These are phyloP conservation scores for Parathielavia appendiculata DNA, from an alignment of 495 filamentous ascomycete genomes.

Conservation along the genomic window DNA sequence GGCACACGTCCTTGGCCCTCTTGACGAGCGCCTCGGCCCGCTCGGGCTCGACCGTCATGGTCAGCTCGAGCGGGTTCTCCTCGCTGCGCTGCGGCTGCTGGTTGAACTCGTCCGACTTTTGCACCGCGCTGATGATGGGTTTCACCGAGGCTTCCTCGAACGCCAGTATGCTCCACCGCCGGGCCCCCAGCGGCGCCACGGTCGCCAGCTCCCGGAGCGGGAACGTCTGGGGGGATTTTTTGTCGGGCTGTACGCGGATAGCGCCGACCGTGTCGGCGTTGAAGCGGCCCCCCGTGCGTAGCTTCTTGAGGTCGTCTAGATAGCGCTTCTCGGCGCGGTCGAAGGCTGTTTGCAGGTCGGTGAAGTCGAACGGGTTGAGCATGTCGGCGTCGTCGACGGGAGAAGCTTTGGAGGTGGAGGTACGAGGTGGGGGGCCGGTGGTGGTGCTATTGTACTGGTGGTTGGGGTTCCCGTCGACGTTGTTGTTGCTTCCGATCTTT, in stretches of 20 bases:
- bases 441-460: neutral
- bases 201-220: conserved; percentile 69
- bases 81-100: conserved; percentile 67
- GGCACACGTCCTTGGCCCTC: conserved; percentile 51
- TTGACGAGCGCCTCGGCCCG: conserved; percentile 57
- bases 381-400: conserved; percentile 22
- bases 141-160: conserved; percentile 56
- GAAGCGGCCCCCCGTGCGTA: conserved; percentile 56
- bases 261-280: conserved; percentile 62
- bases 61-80: conserved; percentile 64
- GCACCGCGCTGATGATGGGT: conserved; percentile 65
- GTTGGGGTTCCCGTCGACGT: neutral
- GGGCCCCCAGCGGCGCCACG: conserved; percentile 65
- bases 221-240: conserved; percentile 43
- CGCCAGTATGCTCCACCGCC: conserved; percentile 61
- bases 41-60: conserved; percentile 61
- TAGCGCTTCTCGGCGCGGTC: conserved; percentile 51
- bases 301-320: conserved; percentile 58
- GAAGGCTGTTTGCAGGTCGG: conserved; percentile 57
- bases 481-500: neutral
- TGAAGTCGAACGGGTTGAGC: conserved; percentile 64
- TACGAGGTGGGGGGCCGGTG: conserved; percentile 1
- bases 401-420: neutral
- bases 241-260: conserved; percentile 57
- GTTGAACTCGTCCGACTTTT: conserved; percentile 56